Base-by-base conservation (phyloP, 805 yeast species). In the Hanseniaspora jakobsenii region DNA sequence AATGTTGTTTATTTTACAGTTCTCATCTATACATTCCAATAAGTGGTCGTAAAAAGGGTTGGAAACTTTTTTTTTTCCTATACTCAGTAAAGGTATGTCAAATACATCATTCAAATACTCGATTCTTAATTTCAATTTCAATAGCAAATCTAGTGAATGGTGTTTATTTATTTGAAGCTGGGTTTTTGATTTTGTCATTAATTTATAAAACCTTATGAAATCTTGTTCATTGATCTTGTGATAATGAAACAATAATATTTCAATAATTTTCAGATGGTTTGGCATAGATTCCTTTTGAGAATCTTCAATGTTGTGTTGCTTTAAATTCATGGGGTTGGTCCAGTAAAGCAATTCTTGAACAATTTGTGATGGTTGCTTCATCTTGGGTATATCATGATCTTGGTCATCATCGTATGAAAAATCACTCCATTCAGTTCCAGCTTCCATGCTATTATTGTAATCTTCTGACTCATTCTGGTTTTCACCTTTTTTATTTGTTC, bases 341-440 rank as follows among this genome's bases (percentile, higher is more conserved):
- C 95, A 84, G 54, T 77, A 75, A 19, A 81, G 65, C 37, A 89
- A 60, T 53, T 83, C 94, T 50, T 78, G 85, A 26, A 80, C 62
- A 2, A 81, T 72, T 8, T 66, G 65, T 10, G 69, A 62, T 0
- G 84, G 80, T 28, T 54, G 60, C 41, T 60, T 36, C 64, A 61
- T 61, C 23, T 38, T 44, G 21, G 32, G 23, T 4, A 18, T 21
- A 10, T 21, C 12, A 13, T 31, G 17, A 3, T 41, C 45, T 6
- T n/a, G 21, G 4, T 41, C 38, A 3, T 41, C 41, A 51, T 52
- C 23, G n/a, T n/a, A n/a, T n/a, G n/a, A n/a, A n/a, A n/a, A n/a
- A n/a, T n/a, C n/a, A n/a, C n/a, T n/a, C n/a, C n/a, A n/a, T n/a
- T n/a, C n/a, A n/a, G n/a, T n/a, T n/a, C n/a, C n/a, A n/a, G n/a